Base-by-base conservation (phyloP, 1,139 yeast species). In the Blastobotrys apis region DNA sequence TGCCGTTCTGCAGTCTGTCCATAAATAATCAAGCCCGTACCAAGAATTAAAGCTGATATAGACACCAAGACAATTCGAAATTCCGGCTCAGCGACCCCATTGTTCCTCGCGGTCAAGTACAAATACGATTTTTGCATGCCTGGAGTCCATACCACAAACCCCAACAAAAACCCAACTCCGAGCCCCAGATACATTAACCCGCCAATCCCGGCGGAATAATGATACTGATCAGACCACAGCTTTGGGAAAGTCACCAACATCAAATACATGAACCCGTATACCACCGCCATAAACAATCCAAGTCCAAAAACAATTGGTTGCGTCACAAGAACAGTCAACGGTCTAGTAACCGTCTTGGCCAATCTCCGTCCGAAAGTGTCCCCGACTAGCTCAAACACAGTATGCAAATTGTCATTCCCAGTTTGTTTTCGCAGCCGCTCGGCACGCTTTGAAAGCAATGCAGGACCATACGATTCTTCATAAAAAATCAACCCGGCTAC, bases 221-320 rank as follows among this genome's bases (percentile, higher is more conserved):
- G 77, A 56, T 80, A 80, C 6, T 57, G 51, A 0, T 59, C 62
- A 25, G 65, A 57, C 71, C 75, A 80, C 23, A 78, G 75, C 2
- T 63, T 48, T 2, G 84, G 84, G 60, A 76, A 79, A 2, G 81
- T 72, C 20, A 77, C 80, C 44, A 80, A 68, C 72, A 79, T 66
- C 45, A 80, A 66, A 56, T 80, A 80, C 73, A 78, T 70, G 65
- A 79, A 77, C 3, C 84, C 85, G 54, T 78, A 79, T 3, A 72
- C 72, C 53, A 79, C 77, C 1, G 84, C 84, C 80, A 79, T 74
- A 59, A 73, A 78, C 2, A 72, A 60, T 10, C 84, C 84, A 22
- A 80, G 63, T 0, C 82, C 81, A 26, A 77, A 63, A 13, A 81
- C 78, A 73, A 81, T 78, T 2, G 85, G 85, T 56, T 81, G 79